These are phyloP conservation scores for Nannizziopsis barbatae DNA, from an alignment of 2,329 filamentous ascomycete genomes.

Conservation along the genomic window DNA sequence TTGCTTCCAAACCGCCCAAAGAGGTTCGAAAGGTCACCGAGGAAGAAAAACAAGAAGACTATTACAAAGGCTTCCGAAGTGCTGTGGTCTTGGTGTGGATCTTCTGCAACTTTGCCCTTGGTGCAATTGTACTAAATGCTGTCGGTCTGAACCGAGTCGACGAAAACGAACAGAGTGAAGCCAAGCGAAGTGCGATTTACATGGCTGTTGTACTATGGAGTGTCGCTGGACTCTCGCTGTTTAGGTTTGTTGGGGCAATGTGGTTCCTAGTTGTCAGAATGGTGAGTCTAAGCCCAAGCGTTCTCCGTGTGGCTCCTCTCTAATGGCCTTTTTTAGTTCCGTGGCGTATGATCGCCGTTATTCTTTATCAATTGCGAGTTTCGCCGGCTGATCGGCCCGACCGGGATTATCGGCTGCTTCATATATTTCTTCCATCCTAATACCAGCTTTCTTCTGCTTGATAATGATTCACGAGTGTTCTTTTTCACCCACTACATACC, in stretches of 20 bases:
- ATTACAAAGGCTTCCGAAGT: slow-evolving; percentile 92
- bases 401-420: slow-evolving; percentile 3
- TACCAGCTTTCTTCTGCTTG: background rate
- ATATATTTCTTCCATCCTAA: background rate
- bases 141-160: slow-evolving; percentile 65
- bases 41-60: slow-evolving; percentile 83
- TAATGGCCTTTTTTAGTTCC: slow-evolving; percentile 34
- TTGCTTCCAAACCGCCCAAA: slow-evolving; percentile 61
- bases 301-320: background rate
- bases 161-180: slow-evolving; percentile 35
- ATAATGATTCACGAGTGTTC: slow-evolving; percentile 2
- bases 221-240: slow-evolving; percentile 69
- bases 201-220: slow-evolving; percentile 80
- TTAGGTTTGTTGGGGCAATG: slow-evolving; percentile 76
- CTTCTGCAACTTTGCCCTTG: slow-evolving; percentile 84
- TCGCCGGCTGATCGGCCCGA: background rate
- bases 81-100: slow-evolving; percentile 92
- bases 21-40: slow-evolving; percentile 45
- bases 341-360: slow-evolving; percentile 35
- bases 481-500: no score
- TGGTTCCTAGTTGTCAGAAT: slow-evolving; percentile 88
- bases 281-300: slow-evolving; percentile 47
- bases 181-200: slow-evolving; percentile 62
- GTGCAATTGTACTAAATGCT: slow-evolving; percentile 73
- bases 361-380: background rate